phyloP scores from a whole-genome alignment of 176 grass and related monocot genomes.

The Oryza longistaminata region DNA sequence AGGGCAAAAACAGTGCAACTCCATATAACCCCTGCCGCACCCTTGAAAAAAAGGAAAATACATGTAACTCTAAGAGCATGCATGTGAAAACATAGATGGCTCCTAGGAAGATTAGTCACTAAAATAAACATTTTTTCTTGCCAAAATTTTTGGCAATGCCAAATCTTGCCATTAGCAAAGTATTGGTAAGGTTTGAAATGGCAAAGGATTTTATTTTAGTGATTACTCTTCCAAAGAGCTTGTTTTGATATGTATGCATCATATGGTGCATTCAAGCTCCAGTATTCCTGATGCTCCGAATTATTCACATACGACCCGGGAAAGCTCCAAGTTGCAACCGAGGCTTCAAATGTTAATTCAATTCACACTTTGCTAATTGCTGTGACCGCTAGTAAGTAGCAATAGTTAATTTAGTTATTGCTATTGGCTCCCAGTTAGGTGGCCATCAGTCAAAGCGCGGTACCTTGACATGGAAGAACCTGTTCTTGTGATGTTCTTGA shows the following conservation, averaged over 20 bases:
- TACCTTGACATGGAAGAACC: constrained; percentile 15
- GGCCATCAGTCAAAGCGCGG: background rate
- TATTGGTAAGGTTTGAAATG: no score
- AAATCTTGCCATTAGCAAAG: no score
- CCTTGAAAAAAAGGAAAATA: no score
- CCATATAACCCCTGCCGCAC: no score
- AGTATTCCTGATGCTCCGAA: background rate
- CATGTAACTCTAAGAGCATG: no score
- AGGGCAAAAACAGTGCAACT: no score
- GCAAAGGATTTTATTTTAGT: no score
- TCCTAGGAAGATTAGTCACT: no score
- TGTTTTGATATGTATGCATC: no score
- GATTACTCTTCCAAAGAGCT: background rate
- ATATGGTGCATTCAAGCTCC: background rate
- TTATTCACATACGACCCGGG: background rate
- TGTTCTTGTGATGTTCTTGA: background rate
- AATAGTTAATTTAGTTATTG: background rate
- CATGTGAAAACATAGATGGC: no score
- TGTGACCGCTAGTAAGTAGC: background rate
- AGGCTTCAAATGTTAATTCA: background rate
- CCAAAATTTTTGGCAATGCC: no score
- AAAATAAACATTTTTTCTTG: no score
- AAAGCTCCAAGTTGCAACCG: background rate
- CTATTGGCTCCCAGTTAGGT: background rate
- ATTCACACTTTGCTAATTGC: background rate